A percentile compares a stretch with the other conserved stretches of the same genome.
Evolutionary conservation across 1,284 basidiomycete species (phyloP).

Genomic region (Apiotrichum porosum): DNA sequence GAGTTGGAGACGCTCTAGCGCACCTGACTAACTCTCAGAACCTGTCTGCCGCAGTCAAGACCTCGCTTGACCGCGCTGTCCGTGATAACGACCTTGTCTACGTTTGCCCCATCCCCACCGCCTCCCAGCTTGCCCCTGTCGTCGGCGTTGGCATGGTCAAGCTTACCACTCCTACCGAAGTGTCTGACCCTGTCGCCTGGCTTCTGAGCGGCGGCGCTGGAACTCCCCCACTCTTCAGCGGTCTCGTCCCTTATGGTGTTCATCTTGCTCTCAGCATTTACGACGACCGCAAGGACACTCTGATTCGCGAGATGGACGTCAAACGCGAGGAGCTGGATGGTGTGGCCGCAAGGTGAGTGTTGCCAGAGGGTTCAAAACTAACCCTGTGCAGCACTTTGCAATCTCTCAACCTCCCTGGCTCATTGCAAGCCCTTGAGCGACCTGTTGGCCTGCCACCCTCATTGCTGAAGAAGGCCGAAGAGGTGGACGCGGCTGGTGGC

Average conservation of each 20-base stretch:
- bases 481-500: conserved; percentile 74
- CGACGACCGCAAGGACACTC: conserved; percentile 70
- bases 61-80: conserved; percentile 60
- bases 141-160: conserved; percentile 66
- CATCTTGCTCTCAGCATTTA: conserved; percentile 82
- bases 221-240: conserved; percentile 64
- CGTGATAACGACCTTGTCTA: conserved; percentile 97
- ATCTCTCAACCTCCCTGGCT: conserved; percentile 72
- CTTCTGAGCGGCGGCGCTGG: conserved; percentile 52
- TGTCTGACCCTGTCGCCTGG: conserved; percentile 57
- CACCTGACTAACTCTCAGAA: conserved; percentile 53
- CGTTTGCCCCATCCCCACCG: conserved; percentile 75
- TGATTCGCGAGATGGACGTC: conserved; percentile 64
- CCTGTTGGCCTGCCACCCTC: conserved; percentile 84
- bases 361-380: neutral
- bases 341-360: conserved; percentile 58
- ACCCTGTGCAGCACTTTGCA: conserved; percentile 60
- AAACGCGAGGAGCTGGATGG: conserved; percentile 65
- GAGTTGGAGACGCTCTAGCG: conserved; percentile 14
- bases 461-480: conserved; percentile 76
- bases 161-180: conserved; percentile 57
- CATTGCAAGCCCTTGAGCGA: conserved; percentile 80
- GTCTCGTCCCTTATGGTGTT: conserved; percentile 81
- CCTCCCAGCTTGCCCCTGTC: conserved; percentile 65
- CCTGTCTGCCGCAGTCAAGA: conserved; percentile 61